Evolutionary conservation across 2,329 filamentous ascomycete species (phyloP).

Genomic region (Penicillium sclerotigenum): DNA sequence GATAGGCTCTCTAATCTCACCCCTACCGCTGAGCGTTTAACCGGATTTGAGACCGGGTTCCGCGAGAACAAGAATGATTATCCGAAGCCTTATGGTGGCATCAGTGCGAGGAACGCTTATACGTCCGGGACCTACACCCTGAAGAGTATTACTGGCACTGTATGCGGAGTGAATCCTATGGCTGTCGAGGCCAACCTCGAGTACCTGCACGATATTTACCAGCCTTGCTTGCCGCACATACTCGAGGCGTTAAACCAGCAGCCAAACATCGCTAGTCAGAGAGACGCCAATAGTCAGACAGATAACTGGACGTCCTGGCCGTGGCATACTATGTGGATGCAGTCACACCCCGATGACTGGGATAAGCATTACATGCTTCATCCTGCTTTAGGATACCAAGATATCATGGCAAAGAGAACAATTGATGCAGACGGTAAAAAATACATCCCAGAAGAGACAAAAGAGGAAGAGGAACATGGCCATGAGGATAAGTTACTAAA

Average conservation of each 20-base stretch:
- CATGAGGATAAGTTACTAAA: slow-evolving; percentile 25
- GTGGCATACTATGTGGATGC: slow-evolving; percentile 30
- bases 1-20: slow-evolving; percentile 26
- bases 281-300: neutral
- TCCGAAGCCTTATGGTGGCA: slow-evolving; percentile 36
- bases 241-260: slow-evolving; percentile 21
- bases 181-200: slow-evolving; percentile 45
- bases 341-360: slow-evolving; percentile 29
- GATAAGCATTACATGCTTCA: slow-evolving; percentile 27
- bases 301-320: slow-evolving; percentile 26
- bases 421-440: slow-evolving; percentile 19
- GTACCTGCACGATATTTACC: slow-evolving; percentile 41
- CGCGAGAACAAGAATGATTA: slow-evolving; percentile 5
- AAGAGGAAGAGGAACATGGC: slow-evolving; percentile 24
- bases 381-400: slow-evolving; percentile 24
- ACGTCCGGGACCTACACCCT: slow-evolving; percentile 44
- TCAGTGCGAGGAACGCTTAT: slow-evolving; percentile 41
- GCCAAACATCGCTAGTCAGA: slow-evolving; percentile 11
- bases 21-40: slow-evolving; percentile 24
- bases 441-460: slow-evolving; percentile 17
- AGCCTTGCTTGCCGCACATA: slow-evolving; percentile 43
- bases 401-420: slow-evolving; percentile 18
- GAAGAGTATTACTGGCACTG: slow-evolving; percentile 43
- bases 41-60: slow-evolving; percentile 22
- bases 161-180: slow-evolving; percentile 43